Percentiles rank a stretch among this genome's conserved stretches.
These are phyloP conservation scores for Hyphopichia burtonii DNA, from an alignment of 1,139 yeast species.

Conservation along the genomic window DNA sequence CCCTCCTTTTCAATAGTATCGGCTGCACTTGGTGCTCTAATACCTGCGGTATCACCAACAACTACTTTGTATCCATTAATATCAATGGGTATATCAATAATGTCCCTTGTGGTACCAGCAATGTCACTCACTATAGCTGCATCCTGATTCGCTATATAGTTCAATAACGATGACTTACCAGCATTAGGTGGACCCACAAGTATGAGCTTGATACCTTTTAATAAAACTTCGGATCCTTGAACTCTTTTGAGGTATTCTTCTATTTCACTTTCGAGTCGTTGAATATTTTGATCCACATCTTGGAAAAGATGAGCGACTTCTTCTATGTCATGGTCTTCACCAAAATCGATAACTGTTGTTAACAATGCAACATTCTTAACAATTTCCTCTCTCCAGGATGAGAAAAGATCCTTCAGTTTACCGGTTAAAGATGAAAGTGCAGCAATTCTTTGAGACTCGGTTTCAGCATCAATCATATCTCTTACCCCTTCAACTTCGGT, in stretches of 20 bases:
- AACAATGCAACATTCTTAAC: conserved; percentile 69
- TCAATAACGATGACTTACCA: conserved; percentile 87
- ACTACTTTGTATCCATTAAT: conserved; percentile 82
- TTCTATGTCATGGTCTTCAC: conserved; percentile 88
- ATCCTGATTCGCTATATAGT: conserved; percentile 70
- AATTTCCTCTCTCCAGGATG: conserved; percentile 65
- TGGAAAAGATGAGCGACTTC: conserved; percentile 52
- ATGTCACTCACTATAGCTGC: conserved; percentile 89
- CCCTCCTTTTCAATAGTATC: conserved; percentile 76
- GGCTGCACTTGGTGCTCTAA: conserved; percentile 47
- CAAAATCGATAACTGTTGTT: conserved; percentile 91
- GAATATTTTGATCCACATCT: conserved; percentile 47
- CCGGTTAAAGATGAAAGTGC: conserved; percentile 78
- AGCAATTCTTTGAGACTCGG: conserved; percentile 80
- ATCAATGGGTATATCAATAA: conserved; percentile 78
- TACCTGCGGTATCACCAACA: conserved; percentile 92
- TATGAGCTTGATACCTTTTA: conserved; percentile 71
- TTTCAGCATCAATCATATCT: conserved; percentile 90
- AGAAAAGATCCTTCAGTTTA: conserved; percentile 52
- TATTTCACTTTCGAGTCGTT: conserved; percentile 44
- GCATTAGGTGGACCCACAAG: conserved; percentile 94
- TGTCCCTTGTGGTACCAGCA: conserved; percentile 94
- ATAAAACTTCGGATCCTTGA: conserved; percentile 59
- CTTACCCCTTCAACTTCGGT: conserved; percentile 90
- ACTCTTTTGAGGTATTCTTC: conserved; percentile 48